Base-by-base conservation (phyloP, 164 flowering plant species). In the Stephania cephalantha region DNA sequence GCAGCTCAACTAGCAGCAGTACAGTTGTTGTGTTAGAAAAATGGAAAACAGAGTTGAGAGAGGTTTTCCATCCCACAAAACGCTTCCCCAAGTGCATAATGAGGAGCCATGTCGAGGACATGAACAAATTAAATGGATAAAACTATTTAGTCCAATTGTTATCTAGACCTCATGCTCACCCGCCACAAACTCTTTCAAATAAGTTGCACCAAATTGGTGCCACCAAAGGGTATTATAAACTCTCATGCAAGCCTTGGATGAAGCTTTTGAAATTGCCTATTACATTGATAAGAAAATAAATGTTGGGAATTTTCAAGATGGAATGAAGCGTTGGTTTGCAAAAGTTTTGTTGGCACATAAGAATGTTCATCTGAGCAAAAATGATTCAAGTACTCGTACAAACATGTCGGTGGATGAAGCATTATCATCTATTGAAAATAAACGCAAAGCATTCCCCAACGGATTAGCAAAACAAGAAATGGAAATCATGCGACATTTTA, bases 91-190 rank as follows among this genome's bases (percentile, higher is more conserved):
- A 64, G 29, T 73, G 75, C 70, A 65, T 29, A 25, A 15, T 46
- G 29, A 46, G 44, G 53, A 69, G 18, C 4, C 25, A 67, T n/a
- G 46, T 68, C 22, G 20, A 53, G 7, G 77, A 75, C 10, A n/a
- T 75, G 72, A 42, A 53, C 1, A n/a, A n/a, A n/a, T n/a, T n/a
- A 68, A 18, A 69, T 75, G 71, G 77, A 75, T 52, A 31, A 20
- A 61, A 17, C 9, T 0, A n/a, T 61, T 18, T 61, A 7, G 65
- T 18, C 25, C 65, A 61, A 61, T 18, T 61, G 6, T 7, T 61
- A n/a, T 61, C 65, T 1, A 58, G 12, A 48, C 53, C 53, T 48
- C 11, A 31, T 31, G 35, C 13, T 50, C 10, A 10, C 2, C 15
- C 55, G 2, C 10, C 55, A 9, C 55, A 6, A 50, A 0, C 11